Percentiles rank a stretch among this genome's conserved stretches.
phyloP scores from a whole-genome alignment of 805 yeast species.

The Teunomyces atbi region DNA sequence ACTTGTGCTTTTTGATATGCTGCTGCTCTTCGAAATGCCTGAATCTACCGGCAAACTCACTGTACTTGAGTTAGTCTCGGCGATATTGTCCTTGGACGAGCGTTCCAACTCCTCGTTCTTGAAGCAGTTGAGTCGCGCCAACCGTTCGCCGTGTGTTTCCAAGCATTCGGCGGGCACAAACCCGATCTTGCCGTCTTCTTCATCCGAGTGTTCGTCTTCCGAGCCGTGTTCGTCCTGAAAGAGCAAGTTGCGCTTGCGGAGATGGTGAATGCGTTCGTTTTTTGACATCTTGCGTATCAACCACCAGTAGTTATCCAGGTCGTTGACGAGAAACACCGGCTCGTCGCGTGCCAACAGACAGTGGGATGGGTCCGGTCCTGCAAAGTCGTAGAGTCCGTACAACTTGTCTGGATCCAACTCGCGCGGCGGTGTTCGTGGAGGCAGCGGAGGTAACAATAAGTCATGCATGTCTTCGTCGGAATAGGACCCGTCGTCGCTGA shows the following conservation, averaged over 20 bases:
- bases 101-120: conserved; percentile 74
- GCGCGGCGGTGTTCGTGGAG: conserved; percentile 76
- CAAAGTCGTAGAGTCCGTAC: conserved; percentile 83
- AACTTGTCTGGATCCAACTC: conserved; percentile 80
- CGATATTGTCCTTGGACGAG: conserved; percentile 13
- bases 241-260: conserved; percentile 14
- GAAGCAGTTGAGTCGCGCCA: conserved; percentile 91
- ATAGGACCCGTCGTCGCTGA: conserved; percentile 8
- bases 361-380: conserved; percentile 92
- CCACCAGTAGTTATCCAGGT: conserved; percentile 97
- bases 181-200: conserved; percentile 74
- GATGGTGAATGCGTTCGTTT: conserved; percentile 32
- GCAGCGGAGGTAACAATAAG: conserved; percentile 51
- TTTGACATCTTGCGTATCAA: conserved; percentile 53
- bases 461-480: conserved; percentile 8
- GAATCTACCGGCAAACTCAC: not conserved
- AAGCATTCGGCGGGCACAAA: conserved; percentile 96
- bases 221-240: conserved; percentile 11
- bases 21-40: not conserved
- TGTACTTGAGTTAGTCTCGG: conserved; percentile 1
- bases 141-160: conserved; percentile 86
- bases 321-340: conserved; percentile 78
- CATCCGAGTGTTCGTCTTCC: conserved; percentile 21
- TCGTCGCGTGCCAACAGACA: conserved; percentile 78
- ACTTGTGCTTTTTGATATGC: conserved; percentile 5